phyloP scores from a whole-genome alignment of 495 filamentous ascomycete genomes.

The Elaphomyces granulatus region DNA sequence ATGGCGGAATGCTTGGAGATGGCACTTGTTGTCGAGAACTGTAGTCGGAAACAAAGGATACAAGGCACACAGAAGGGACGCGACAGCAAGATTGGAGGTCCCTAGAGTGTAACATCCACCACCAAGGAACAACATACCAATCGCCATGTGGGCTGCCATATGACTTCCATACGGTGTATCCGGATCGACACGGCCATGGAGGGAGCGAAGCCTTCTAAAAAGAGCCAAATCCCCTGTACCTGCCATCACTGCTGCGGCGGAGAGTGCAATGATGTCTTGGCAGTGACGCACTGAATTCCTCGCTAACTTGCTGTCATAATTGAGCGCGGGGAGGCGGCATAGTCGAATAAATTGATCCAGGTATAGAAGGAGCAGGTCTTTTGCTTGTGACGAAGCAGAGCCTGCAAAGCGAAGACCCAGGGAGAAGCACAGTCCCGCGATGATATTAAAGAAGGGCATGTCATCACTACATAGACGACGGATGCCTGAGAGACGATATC shows the following conservation, averaged over 20 bases:
- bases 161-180: slow-evolving; percentile 89
- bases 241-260: slow-evolving; percentile 82
- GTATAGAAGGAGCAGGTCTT: slow-evolving; percentile 71
- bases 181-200: slow-evolving; percentile 75
- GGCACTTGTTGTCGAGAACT: slow-evolving; percentile 83
- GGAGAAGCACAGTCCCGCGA: slow-evolving; percentile 75
- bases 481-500: slow-evolving; percentile 38
- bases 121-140: slow-evolving; percentile 82
- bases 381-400: slow-evolving; percentile 53
- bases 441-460: slow-evolving; percentile 83
- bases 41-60: slow-evolving; percentile 84
- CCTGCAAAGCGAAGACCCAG: slow-evolving; percentile 78
- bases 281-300: slow-evolving; percentile 76
- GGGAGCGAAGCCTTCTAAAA: slow-evolving; percentile 74
- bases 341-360: slow-evolving; percentile 79
- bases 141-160: slow-evolving; percentile 79
- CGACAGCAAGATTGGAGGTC: slow-evolving; percentile 75
- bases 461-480: slow-evolving; percentile 53
- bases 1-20: slow-evolving; percentile 93
- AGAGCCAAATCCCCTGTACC: slow-evolving; percentile 80
- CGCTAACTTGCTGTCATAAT: slow-evolving; percentile 70
- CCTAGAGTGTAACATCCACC: slow-evolving; percentile 85
- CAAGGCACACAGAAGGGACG: slow-evolving; percentile 76
- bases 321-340: slow-evolving; percentile 46
- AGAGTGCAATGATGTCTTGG: slow-evolving; percentile 69